phyloP scores from a whole-genome alignment of 2,329 filamentous ascomycete genomes.

The Aphanocladium album region DNA sequence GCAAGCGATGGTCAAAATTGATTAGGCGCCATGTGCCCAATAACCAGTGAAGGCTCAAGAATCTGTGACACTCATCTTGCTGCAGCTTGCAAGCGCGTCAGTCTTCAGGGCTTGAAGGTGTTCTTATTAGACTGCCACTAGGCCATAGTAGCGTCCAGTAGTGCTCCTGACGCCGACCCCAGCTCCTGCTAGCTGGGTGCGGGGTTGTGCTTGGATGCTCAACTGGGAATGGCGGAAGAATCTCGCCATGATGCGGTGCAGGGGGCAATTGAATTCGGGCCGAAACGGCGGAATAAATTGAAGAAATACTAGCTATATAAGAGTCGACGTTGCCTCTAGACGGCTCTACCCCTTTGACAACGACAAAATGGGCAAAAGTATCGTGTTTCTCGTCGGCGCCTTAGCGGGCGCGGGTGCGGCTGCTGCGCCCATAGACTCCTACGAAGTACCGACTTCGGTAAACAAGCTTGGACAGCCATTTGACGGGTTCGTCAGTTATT shows the following conservation, averaged over 20 bases:
- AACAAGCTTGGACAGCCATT: conserved; percentile 1
- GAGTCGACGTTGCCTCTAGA: background rate
- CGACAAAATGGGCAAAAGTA: background rate
- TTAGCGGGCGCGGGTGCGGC: background rate
- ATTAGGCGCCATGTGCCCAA: too few relatives aligned
- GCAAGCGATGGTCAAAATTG: too few relatives aligned
- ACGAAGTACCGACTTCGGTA: background rate
- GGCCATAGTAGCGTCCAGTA: too few relatives aligned
- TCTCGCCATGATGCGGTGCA: background rate
- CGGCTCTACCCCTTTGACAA: background rate
- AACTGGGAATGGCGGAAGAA: background rate
- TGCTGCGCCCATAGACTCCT: background rate
- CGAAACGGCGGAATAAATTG: background rate
- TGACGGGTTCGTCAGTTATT: conserved; percentile 43
- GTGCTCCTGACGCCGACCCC: too few relatives aligned
- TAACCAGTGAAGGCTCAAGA: too few relatives aligned
- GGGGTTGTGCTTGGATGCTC: background rate
- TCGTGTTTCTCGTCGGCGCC: background rate
- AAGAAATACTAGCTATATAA: background rate
- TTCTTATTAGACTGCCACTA: too few relatives aligned
- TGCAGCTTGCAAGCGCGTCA: too few relatives aligned
- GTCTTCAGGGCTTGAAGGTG: too few relatives aligned
- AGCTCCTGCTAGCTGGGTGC: background rate
- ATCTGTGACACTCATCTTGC: too few relatives aligned
- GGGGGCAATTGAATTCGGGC: background rate